These are phyloP conservation scores for Backusella mclennaniae DNA, from an alignment of 192 early-diverging fungal species.

Conservation along the genomic window DNA sequence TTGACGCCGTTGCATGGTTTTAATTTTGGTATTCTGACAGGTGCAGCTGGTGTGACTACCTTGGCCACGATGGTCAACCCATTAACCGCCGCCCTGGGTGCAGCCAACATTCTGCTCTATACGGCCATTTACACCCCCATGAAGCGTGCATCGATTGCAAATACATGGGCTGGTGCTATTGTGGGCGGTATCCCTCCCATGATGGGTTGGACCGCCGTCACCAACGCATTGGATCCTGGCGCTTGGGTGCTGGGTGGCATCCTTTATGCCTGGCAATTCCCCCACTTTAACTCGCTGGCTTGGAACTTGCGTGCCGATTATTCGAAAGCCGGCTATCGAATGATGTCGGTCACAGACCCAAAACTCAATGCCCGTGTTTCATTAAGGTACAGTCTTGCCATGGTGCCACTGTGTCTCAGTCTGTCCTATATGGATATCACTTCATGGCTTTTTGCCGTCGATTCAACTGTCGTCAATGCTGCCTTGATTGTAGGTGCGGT, in stretches of 20 bases:
- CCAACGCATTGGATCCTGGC: constrained; percentile 68
- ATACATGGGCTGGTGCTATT: constrained; percentile 93
- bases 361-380: constrained; percentile 86
- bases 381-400: constrained; percentile 70
- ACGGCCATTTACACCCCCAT: constrained; percentile 87
- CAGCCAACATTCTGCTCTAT: constrained; percentile 88
- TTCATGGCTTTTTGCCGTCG: constrained; percentile 70
- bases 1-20: constrained; percentile 78
- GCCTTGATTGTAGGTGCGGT: constrained; percentile 69
- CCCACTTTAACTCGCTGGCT: constrained; percentile 93
- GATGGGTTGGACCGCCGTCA: constrained; percentile 96
- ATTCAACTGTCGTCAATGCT: constrained; percentile 77
- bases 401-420: constrained; percentile 69
- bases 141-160: constrained; percentile 91
- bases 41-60: constrained; percentile 60
- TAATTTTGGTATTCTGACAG: constrained; percentile 66
- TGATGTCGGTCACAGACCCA: constrained; percentile 91
- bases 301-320: constrained; percentile 94
- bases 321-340: constrained; percentile 94
- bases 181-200: constrained; percentile 98
- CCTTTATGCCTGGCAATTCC: constrained; percentile 98
- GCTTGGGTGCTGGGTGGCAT: constrained; percentile 79
- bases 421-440: constrained; percentile 74
- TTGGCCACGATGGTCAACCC: constrained; percentile 85
- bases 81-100: constrained; percentile 75